Evolutionary conservation across 2,329 filamentous ascomycete species (phyloP).

Genomic region (Claviceps digitariae): DNA sequence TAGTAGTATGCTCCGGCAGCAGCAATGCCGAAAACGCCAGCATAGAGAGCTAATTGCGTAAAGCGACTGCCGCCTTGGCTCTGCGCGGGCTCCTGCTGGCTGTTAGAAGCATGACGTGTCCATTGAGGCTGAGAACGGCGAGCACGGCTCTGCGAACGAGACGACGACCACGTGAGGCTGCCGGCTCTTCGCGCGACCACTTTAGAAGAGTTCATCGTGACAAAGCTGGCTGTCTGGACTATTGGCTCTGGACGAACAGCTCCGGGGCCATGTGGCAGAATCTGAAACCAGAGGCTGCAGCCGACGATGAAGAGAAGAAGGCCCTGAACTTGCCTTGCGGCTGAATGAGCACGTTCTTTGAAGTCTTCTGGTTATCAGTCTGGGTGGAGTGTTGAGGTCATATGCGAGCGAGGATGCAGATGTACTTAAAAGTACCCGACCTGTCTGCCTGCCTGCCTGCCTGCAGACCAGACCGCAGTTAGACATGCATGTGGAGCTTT

Average conservation of each 20-base stretch:
- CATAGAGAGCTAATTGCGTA: slow-evolving; percentile 9
- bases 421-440: too few relatives aligned
- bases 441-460: too few relatives aligned
- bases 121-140: slow-evolving; percentile 18
- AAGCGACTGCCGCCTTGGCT: slow-evolving; percentile 15
- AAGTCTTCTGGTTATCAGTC: background rate
- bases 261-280: background rate
- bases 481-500: background rate
- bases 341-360: background rate
- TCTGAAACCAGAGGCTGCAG: too few relatives aligned
- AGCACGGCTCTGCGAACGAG: slow-evolving; percentile 10
- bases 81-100: slow-evolving; percentile 8
- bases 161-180: slow-evolving; percentile 11
- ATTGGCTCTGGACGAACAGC: background rate
- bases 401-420: background rate
- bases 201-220: slow-evolving; percentile 20
- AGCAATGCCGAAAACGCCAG: slow-evolving; percentile 24
- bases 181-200: slow-evolving; percentile 16
- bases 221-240: background rate
- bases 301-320: background rate
- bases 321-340: background rate
- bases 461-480: background rate
- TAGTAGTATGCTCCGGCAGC: slow-evolving; percentile 26
- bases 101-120: slow-evolving; percentile 16
- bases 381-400: background rate